These are phyloP conservation scores for Talaromyces sp. DNA, from an alignment of 2,329 filamentous ascomycete genomes.

Conservation along the genomic window DNA sequence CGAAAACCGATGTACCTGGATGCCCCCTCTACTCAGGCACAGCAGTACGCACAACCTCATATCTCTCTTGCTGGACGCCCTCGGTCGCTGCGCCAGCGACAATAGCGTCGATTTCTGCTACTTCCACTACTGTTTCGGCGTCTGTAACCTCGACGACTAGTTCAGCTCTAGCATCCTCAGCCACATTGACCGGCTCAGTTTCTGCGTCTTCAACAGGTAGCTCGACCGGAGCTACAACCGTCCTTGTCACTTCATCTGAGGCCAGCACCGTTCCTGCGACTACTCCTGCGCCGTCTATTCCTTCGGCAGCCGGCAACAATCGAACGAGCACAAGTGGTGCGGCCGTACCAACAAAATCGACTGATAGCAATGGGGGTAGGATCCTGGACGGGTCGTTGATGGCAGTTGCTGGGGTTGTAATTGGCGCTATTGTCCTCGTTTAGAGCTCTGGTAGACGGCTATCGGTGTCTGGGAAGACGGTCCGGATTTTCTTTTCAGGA, in stretches of 20 bases:
- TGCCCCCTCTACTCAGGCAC: conserved; percentile 21
- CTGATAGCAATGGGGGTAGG: background rate
- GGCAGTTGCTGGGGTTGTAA: conserved; percentile 1
- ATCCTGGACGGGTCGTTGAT: background rate
- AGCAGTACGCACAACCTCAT: conserved; percentile 16
- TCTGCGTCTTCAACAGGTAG: background rate
- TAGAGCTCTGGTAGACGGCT: background rate
- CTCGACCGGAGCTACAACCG: background rate
- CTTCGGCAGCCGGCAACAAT: background rate
- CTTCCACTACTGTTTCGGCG: background rate
- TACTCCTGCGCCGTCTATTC: background rate
- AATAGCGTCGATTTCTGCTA: background rate
- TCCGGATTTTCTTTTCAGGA: background rate
- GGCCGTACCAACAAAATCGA: background rate
- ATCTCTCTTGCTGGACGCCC: conserved; percentile 21
- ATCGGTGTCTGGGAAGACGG: background rate
- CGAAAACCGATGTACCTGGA: conserved; percentile 18
- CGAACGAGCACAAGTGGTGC: background rate
- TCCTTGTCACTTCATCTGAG: background rate
- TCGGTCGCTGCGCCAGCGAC: conserved; percentile 8
- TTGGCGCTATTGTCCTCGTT: conserved; percentile 2
- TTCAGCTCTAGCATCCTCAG: background rate
- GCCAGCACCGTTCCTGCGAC: background rate
- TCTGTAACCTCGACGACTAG: background rate
- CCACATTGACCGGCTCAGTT: background rate